Percentiles rank a stretch among this genome's conserved stretches.
Evolutionary conservation across 2,329 filamentous ascomycete genomes (phyloP).

Genomic region (Atkinsonella texensis): DNA sequence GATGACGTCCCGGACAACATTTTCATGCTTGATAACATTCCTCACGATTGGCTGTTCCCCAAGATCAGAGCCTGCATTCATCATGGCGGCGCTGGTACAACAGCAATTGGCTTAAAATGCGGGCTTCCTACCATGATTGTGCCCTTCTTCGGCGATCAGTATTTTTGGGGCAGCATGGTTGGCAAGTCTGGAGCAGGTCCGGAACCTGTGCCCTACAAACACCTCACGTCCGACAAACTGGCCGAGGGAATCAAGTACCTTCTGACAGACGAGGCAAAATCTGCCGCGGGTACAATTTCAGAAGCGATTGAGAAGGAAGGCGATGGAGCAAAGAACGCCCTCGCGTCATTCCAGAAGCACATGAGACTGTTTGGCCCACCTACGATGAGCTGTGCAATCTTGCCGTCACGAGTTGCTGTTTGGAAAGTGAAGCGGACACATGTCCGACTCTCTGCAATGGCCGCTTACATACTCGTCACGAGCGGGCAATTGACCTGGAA

Average conservation of each 20-base stretch:
- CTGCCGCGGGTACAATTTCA: constrained; percentile 47
- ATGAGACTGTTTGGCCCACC: constrained; percentile 38
- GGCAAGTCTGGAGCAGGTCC: constrained; percentile 52
- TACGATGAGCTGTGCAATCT: constrained; percentile 53
- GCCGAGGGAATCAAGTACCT: constrained; percentile 61
- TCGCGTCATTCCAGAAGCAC: constrained; percentile 52
- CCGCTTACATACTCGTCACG: constrained; percentile 52
- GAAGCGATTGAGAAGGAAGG: constrained; percentile 49
- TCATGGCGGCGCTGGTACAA: constrained; percentile 69
- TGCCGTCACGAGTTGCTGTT: constrained; percentile 49
- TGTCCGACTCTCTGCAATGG: constrained; percentile 48
- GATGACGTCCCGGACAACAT: constrained; percentile 47
- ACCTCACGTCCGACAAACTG: constrained; percentile 48
- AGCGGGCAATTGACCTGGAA: constrained; percentile 51
- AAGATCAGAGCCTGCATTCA: constrained; percentile 55
- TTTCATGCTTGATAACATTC: constrained; percentile 61
- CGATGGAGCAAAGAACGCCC: constrained; percentile 59
- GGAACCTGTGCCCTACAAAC: constrained; percentile 55
- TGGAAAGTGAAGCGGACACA: constrained; percentile 54
- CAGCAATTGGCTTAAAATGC: constrained; percentile 60
- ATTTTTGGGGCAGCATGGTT: constrained; percentile 67
- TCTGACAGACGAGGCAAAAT: constrained; percentile 46
- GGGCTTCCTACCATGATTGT: constrained; percentile 64
- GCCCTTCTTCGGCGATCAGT: constrained; percentile 70
- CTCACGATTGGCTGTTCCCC: constrained; percentile 68